These are phyloP conservation scores for Maudiozyma bulderi DNA, from an alignment of 805 yeast genomes.

Conservation along the genomic window DNA sequence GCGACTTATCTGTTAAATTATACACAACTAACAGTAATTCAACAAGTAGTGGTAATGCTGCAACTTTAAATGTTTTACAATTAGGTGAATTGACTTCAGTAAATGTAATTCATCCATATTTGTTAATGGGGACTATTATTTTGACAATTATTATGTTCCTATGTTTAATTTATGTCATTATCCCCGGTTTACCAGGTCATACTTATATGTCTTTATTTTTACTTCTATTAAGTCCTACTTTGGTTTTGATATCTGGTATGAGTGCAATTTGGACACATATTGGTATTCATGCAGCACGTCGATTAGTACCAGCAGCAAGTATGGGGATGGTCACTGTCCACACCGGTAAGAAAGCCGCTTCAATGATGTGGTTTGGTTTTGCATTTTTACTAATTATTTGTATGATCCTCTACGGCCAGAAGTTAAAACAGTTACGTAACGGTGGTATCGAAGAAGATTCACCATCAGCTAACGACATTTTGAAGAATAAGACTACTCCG, in stretches of 20 bases:
- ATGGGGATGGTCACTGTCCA: slow-evolving; percentile 38
- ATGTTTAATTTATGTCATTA: slow-evolving; percentile 33
- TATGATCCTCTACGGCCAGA: slow-evolving; percentile 29
- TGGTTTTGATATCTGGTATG: slow-evolving; percentile 48
- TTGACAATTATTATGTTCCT: slow-evolving; percentile 35
- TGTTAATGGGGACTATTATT: slow-evolving; percentile 41
- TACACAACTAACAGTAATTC: slow-evolving; percentile 21
- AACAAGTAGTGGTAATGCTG: not conserved
- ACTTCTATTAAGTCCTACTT: slow-evolving; percentile 28
- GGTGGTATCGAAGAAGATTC: not conserved
- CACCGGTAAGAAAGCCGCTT: slow-evolving; percentile 43
- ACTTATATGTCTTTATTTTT: slow-evolving; percentile 19
- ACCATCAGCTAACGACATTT: not conserved
- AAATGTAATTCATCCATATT: slow-evolving; percentile 43
- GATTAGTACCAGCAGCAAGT: slow-evolving; percentile 41
- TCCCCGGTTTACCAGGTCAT: slow-evolving; percentile 44
- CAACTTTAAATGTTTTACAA: slow-evolving; percentile 35
- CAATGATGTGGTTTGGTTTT: slow-evolving; percentile 55
- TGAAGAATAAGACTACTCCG: not conserved
- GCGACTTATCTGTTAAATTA: slow-evolving; percentile 21
- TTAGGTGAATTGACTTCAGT: slow-evolving; percentile 38
- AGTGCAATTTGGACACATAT: slow-evolving; percentile 59
- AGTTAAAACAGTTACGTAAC: slow-evolving; percentile 25
- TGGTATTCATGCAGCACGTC: slow-evolving; percentile 37
- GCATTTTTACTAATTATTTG: slow-evolving; percentile 36